A percentile compares a stretch with the other conserved stretches of the same genome.
Conservation (phyloP, 208 protist genomes). For the Trypanosoma cruzi region DNA sequence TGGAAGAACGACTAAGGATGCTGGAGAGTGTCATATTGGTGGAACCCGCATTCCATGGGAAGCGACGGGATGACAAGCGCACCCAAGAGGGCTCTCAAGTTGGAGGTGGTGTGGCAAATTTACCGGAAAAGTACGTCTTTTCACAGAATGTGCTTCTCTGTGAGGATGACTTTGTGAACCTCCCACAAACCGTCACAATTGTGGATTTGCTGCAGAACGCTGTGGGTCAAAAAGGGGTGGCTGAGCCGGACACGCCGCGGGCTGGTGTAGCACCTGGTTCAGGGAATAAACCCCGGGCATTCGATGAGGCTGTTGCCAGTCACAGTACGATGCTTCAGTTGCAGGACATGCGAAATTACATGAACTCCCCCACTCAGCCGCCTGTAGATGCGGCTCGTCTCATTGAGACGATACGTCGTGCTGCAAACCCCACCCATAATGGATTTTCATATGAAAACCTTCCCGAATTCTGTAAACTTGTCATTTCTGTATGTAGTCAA, state of each 20-base stretch:
- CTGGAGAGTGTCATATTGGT: slow-evolving; percentile 76
- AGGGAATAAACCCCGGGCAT: slow-evolving; percentile 39
- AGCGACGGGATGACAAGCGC: slow-evolving; percentile 61
- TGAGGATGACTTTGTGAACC: slow-evolving; percentile 75
- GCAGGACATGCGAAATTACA: slow-evolving; percentile 89
- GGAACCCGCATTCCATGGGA: slow-evolving; percentile 84
- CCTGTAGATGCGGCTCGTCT: slow-evolving; percentile 80
- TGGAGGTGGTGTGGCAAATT: slow-evolving; percentile 10
- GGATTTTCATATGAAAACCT: slow-evolving; percentile 85
- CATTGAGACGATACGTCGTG: slow-evolving; percentile 85
- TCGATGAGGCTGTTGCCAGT: slow-evolving; percentile 87
- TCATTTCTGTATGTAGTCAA: slow-evolving; percentile 85
- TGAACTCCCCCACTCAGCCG: slow-evolving; percentile 86
- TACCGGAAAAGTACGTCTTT: slow-evolving; percentile 86
- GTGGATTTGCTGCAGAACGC: slow-evolving; percentile 88
- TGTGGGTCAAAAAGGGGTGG: slow-evolving; percentile 73
- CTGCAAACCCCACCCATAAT: slow-evolving; percentile 72
- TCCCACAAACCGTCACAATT: slow-evolving; percentile 89
- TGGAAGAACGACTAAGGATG: slow-evolving; percentile 85
- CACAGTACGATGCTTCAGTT: slow-evolving; percentile 91
- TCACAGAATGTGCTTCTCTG: slow-evolving; percentile 91
- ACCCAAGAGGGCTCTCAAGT: slow-evolving; percentile 44
- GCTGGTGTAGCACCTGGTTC: slow-evolving; percentile 49
- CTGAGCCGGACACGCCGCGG: slow-evolving; percentile 86
- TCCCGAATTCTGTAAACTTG: slow-evolving; percentile 83